Conservation (phyloP, 768 basidiomycete species). For the Candolleomyces aberdarensis region DNA sequence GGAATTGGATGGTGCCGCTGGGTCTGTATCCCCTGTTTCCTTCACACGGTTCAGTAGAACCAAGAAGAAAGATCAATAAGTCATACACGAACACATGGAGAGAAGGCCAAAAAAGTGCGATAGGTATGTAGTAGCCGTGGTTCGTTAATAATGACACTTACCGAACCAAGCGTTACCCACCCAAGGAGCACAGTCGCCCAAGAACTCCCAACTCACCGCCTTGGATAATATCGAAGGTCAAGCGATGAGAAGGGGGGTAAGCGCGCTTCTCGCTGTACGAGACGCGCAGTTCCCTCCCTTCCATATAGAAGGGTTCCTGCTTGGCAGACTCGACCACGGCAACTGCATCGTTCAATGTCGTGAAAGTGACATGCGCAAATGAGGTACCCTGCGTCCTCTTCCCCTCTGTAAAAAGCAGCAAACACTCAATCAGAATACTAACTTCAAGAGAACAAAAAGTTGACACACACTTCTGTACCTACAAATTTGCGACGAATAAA, state of each 20-base stretch:
- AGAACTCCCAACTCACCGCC: background rate
- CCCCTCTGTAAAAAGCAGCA: background rate
- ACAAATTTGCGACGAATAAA: too few relatives aligned
- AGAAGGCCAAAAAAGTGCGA: background rate
- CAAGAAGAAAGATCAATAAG: background rate
- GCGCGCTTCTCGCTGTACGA: background rate
- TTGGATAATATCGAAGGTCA: constrained; percentile 2
- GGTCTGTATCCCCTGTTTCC: background rate
- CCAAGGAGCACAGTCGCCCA: background rate
- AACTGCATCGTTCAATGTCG: background rate
- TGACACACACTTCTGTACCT: background rate
- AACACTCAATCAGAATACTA: background rate
- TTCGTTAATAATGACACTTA: background rate
- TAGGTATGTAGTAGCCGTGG: too few relatives aligned
- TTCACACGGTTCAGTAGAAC: background rate
- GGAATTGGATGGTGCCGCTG: constrained; percentile 1
- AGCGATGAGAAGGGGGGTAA: background rate
- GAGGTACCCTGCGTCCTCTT: background rate
- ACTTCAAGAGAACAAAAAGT: background rate
- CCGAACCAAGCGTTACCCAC: constrained; percentile 4
- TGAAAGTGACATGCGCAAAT: background rate
- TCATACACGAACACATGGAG: background rate
- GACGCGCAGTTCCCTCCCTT: background rate
- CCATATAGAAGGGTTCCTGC: constrained; percentile 6
- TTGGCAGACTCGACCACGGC: constrained; percentile 6